Evolutionary conservation across 2,329 filamentous ascomycete species (phyloP), one percentile per base, ranked within the genome.

Genomic region (Aspergillus aculeatinus): DNA sequence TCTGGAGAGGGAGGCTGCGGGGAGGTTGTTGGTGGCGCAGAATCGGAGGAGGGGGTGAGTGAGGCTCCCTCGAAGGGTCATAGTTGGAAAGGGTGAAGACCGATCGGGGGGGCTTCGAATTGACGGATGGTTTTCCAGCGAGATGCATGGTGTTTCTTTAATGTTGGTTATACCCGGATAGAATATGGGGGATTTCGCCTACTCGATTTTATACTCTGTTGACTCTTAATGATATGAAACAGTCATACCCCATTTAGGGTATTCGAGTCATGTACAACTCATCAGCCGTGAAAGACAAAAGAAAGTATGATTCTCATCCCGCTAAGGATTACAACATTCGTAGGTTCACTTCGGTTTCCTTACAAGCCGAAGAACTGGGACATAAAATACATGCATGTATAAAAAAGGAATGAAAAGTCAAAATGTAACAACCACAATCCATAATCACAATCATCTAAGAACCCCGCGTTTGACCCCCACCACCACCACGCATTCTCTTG

Each of bases 1-100:
- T 42, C 85, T 86, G 66, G 88, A 92, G 73, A 86, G 90, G 60
- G 87, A 89, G 63, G 83, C 88, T 11, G 70, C 91, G 67, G 81
- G 82, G 65, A 86, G 83, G 71, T 80, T 92, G 77, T 88, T 92
- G 62, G 72, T 25, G 7, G 12, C 74, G 48, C 42, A 71, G 55
- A 65, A 67, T 55, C 65, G 58, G 58, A 68, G 66, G 56, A 75
- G 70, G 64, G 72, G 67, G 58, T 75, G 56, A 68, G 33, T 11
- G 14, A 35, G 21, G 11, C 16, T 25, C 2, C 21, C 25, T 4
- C 21, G 9, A 25, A 49, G 2, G 14, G 14, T 21, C 16, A n/a
- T 23, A 49, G 21, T 3, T 14, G n/a, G 48, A 49, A 16, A n/a
- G 39, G 6, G 6, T n/a, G n/a, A 19, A 12, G 14, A 42, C 14